Evolutionary conservation across 2,329 filamentous ascomycete species (phyloP), one percentile per base, ranked within the genome.

Genomic region (Colletotrichum tropicicola): DNA sequence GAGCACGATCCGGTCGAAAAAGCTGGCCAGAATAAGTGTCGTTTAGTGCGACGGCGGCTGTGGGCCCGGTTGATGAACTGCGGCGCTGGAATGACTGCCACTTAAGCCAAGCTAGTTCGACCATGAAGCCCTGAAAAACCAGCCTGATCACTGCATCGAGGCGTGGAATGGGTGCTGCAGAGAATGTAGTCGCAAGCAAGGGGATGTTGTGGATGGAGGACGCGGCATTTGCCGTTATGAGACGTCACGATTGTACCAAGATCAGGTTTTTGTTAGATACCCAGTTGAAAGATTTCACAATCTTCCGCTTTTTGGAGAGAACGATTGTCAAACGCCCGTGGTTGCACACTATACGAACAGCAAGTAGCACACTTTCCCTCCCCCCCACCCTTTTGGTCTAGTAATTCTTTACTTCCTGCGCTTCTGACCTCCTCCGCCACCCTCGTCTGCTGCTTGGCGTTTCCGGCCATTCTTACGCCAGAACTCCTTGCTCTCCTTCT

Each of bases 381-480:
- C 19, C 21, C 15, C 19, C 47, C 17, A 6, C 39, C 39, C 7
- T 23, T 17, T 30, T 17, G 9, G 23, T 15, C n/a, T 32, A 27
- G 12, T 6, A 8, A 8, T 41, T 13, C 10, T n/a, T 61, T 66
- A 68, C 56, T 63, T 65, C 32, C 65, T 67, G 17, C 67, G 65
- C 56, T 68, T 68, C 32, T 75, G 74, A 23, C 73, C 72, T 27
- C 72, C 80, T 12, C 74, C 79, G 7, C 74, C 79, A 2, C 77
- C 79, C 6, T 79, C 78, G 15, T 82, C 81, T 2, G 73, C 78
- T 2, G 79, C 78, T 59, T 78, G 81, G 68, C 87, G 79, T 81
- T 89, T 89, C 82, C 91, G 92, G 9, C 96, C 96, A 80, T 99
- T 97, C 72, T 89, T 90, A 72, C 89, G 85, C 96, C 96, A 99